Percentiles rank a stretch among this genome's conserved stretches.
Evolutionary conservation across 768 basidiomycete species (phyloP).

Genomic region (Lactarius sp.): DNA sequence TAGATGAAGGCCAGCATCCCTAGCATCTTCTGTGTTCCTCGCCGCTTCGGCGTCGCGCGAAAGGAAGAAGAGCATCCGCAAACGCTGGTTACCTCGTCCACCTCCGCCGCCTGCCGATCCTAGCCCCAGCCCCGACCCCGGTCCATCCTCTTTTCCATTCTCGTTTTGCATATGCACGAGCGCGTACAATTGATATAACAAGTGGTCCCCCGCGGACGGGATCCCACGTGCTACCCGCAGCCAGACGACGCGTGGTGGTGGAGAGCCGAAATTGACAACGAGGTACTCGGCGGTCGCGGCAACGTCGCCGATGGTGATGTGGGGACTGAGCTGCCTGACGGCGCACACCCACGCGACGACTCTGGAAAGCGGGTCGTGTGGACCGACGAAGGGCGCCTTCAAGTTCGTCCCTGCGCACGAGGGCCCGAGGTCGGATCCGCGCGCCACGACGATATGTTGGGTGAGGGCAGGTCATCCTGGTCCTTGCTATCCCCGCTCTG

Average conservation of each 20-base stretch:
- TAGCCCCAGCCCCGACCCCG: neutral
- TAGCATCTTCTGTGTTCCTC: neutral
- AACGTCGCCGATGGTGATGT: conserved; percentile 8
- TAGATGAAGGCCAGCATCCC: too few relatives aligned
- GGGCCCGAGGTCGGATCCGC: neutral
- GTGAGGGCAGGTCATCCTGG: neutral
- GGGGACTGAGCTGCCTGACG: conserved; percentile 5
- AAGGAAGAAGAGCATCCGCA: conserved; percentile 22
- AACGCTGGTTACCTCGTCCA: conserved; percentile 7
- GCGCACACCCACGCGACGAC: conserved; percentile 20
- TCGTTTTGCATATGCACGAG: neutral
- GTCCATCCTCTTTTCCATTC: neutral
- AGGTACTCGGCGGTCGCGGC: conserved; percentile 16
- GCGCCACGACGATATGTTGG: conserved; percentile 1
- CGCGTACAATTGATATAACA: conserved; percentile 1
- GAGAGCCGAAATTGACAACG: conserved; percentile 6
- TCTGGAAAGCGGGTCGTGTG: conserved; percentile 14
- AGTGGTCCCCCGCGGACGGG: conserved; percentile 7
- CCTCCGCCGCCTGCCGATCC: neutral
- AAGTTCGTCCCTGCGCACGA: conserved; percentile 7
- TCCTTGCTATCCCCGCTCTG: neutral
- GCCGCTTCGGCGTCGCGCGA: neutral
- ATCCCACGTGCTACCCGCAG: conserved; percentile 11
- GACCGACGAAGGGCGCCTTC: conserved; percentile 15
- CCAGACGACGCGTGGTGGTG: conserved; percentile 12